A percentile compares a stretch with the other conserved stretches of the same genome.
phyloP scores from a whole-genome alignment of 768 basidiomycete species.

The Leucocoprinus leucothites region DNA sequence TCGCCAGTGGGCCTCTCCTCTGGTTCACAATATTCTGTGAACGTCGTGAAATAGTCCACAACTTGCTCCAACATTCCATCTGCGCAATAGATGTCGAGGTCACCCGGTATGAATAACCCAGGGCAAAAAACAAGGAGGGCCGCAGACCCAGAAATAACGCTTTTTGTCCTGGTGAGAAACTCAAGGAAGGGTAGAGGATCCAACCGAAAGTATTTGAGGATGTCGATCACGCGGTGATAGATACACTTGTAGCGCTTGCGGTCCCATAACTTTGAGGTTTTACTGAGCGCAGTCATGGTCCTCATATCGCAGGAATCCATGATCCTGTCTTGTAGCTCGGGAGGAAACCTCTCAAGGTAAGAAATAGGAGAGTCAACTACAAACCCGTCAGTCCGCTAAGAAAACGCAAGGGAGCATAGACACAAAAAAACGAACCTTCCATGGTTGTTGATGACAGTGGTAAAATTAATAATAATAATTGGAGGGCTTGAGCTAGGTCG shows the following conservation, averaged over 20 bases:
- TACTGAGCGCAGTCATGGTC: conserved; percentile 1
- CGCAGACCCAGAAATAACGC: conserved; percentile 9
- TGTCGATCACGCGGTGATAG: background rate
- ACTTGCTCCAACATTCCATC: background rate
- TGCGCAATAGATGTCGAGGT: conserved; percentile 10
- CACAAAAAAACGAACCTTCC: conserved; percentile 4
- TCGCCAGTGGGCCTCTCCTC: background rate
- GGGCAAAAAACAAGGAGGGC: conserved; percentile 10
- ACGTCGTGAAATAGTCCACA: conserved; percentile 1
- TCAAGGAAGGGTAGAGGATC: conserved; percentile 1
- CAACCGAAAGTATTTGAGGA: conserved; percentile 1
- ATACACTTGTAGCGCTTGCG: background rate
- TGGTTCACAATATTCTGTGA: conserved; percentile 1
- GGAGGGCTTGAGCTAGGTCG: background rate
- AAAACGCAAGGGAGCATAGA: too few relatives aligned
- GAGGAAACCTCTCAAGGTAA: conserved; percentile 1
- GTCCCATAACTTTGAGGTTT: conserved; percentile 7
- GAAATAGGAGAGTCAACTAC: background rate
- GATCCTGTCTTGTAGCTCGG: conserved; percentile 5
- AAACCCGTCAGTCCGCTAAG: background rate
- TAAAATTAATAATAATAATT: too few relatives aligned
- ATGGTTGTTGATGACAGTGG: background rate
- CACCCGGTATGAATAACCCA: conserved; percentile 6
- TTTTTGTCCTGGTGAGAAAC: conserved; percentile 3
- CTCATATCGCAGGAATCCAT: conserved; percentile 1